Evolutionary conservation across 2,329 filamentous ascomycete genomes (phyloP).

Genomic region (Bimuria novae-zelandiae): DNA sequence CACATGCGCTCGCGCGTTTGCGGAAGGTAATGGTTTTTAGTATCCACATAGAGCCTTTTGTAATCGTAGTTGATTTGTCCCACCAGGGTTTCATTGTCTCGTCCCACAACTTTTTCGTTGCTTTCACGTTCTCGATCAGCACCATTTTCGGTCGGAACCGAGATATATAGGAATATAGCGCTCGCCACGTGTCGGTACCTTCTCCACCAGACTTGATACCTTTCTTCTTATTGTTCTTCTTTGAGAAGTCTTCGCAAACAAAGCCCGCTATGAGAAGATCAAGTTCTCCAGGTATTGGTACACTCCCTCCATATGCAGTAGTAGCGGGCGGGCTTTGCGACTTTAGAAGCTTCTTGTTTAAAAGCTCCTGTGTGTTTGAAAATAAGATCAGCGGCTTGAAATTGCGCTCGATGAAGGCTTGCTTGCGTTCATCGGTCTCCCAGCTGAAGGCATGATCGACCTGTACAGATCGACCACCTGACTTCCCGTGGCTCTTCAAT

Average conservation of each 20-base stretch:
- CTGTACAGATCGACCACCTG: conserved; percentile 13
- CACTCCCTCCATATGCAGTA: conserved; percentile 68
- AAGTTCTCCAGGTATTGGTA: conserved; percentile 59
- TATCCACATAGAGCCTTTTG: conserved; percentile 60
- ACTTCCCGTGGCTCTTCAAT: conserved; percentile 26
- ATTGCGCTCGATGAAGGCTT: conserved; percentile 55
- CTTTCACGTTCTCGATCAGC: conserved; percentile 71
- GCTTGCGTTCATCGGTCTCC: conserved; percentile 53
- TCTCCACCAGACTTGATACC: conserved; percentile 61
- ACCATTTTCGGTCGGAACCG: conserved; percentile 64
- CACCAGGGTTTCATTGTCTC: conserved; percentile 52
- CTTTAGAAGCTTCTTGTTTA: too few relatives aligned
- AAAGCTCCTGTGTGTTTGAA: conserved; percentile 52
- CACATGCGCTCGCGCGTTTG: conserved; percentile 61
- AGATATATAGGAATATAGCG: conserved; percentile 61
- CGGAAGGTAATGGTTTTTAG: conserved; percentile 73
- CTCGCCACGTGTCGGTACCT: conserved; percentile 67
- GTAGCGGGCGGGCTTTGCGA: conserved; percentile 59
- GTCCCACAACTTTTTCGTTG: conserved; percentile 60
- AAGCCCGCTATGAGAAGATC: conserved; percentile 75
- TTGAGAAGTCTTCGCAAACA: conserved; percentile 76
- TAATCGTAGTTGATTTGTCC: conserved; percentile 61
- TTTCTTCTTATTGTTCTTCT: conserved; percentile 63
- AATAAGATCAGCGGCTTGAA: conserved; percentile 50
- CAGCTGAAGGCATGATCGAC: conserved; percentile 52